Base-by-base conservation (phyloP, 345 rosid genomes). In the Cochlearia excelsa region DNA sequence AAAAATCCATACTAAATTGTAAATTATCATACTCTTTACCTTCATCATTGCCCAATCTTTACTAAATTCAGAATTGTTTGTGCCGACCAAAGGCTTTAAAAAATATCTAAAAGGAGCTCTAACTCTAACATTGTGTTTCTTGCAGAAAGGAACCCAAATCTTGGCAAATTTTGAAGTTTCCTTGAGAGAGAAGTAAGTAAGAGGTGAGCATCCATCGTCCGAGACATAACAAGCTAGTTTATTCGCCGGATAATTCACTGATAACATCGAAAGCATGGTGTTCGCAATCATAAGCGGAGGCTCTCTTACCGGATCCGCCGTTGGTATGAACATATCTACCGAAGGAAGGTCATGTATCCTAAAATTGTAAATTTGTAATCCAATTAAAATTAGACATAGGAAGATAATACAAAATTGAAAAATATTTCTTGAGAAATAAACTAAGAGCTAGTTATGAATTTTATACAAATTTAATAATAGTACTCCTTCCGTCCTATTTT, bases 191-290 rank as follows among this genome's bases (percentile, higher is more conserved):
- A 74, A 78, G 55, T 53, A 80, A 42, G 74, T 78, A 30, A 64
- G 42, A 42, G 73, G 65, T 3, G 86, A 79, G 58, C 80, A 77
- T 5, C 80, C 80, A 10, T 79, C 80, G 3, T 82, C 82, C 0
- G 84, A 82, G 1, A 82, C 81, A 35, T 76, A 80, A 73, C 77
- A 78, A 1, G 82, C 79, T 3, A 78, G 54, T 66, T 69, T 78
- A 30, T 67, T 29, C 1, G 68, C 69, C 3, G 84, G 84, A 63
- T 80, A 82, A 45, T 82, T 78, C 30, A 79, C 67, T 1, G 84
- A 76, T 72, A 79, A 2, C 41, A 82, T 48, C 1, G 84, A 73
- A n/a, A 73, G 73, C 30, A 73, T 47, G 0, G 73, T 67, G 61
- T 73, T 73, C 29, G 57, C 47, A 1, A 60, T 49, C 23, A 16